Percentiles rank a stretch among this genome's conserved stretches.
These are phyloP conservation scores for Euphorbia tirucalli DNA, from an alignment of 345 rosid genomes.

Conservation along the genomic window DNA sequence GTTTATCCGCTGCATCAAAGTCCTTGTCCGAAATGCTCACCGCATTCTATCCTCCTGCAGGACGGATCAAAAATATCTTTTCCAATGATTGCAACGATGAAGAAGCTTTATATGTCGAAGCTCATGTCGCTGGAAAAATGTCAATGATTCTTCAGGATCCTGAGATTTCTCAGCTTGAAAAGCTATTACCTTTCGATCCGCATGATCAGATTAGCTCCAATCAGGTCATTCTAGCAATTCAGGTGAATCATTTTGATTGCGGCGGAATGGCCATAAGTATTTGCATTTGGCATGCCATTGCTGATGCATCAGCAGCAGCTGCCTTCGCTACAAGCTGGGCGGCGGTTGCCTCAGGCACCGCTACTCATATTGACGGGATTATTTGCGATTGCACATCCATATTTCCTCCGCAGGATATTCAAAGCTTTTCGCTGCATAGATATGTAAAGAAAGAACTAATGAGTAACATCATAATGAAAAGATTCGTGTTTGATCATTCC, in stretches of 20 bases:
- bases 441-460: neutral
- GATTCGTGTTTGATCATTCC: slow-evolving; percentile 7
- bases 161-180: neutral
- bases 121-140: neutral
- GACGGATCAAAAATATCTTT: neutral
- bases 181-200: slow-evolving; percentile 5
- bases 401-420: slow-evolving; percentile 23
- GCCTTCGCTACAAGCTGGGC: slow-evolving; percentile 18
- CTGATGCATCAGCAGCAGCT: slow-evolving; percentile 16
- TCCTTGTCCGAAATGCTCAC: slow-evolving; percentile 10
- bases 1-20: too few relatives aligned
- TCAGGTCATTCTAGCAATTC: slow-evolving; percentile 1
- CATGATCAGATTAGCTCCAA: neutral
- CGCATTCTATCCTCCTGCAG: slow-evolving; percentile 6
- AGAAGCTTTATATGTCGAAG: neutral
- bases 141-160: neutral
- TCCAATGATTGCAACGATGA: slow-evolving; percentile 12
- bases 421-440: neutral
- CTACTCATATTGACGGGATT: neutral
- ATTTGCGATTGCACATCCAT: slow-evolving; percentile 19
- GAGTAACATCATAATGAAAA: neutral
- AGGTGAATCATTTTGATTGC: slow-evolving; percentile 17
- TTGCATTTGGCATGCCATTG: slow-evolving; percentile 16
- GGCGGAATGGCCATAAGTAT: slow-evolving; percentile 19
- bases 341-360: neutral